A percentile compares a stretch with the other conserved stretches of the same genome.
These are phyloP conservation scores for Dactylonectria estremocensis DNA, from an alignment of 2,329 filamentous ascomycete genomes.

Conservation along the genomic window DNA sequence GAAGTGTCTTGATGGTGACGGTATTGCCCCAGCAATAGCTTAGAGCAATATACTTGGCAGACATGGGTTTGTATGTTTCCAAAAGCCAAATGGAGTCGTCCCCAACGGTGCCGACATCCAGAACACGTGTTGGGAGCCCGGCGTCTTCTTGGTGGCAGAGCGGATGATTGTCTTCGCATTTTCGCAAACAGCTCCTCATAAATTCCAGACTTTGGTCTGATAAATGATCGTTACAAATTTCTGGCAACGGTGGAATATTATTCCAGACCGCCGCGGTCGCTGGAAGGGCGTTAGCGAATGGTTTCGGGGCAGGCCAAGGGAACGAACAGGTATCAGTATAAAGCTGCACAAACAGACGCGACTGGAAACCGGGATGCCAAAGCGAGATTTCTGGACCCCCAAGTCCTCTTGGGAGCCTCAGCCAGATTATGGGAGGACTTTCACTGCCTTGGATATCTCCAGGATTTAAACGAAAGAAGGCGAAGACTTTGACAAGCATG, in stretches of 20 bases:
- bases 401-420: slow-evolving; percentile 28
- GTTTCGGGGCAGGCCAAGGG: no score
- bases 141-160: slow-evolving; percentile 16
- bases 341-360: no score
- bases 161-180: slow-evolving; percentile 17
- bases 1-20: slow-evolving; percentile 18
- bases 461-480: slow-evolving; percentile 12
- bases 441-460: not conserved
- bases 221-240: slow-evolving; percentile 35
- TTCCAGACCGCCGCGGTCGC: slow-evolving; percentile 25
- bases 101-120: slow-evolving; percentile 26
- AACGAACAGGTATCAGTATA: no score
- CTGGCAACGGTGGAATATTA: slow-evolving; percentile 27
- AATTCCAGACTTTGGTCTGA: slow-evolving; percentile 28
- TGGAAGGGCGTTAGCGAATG: no score
- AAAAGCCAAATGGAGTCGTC: slow-evolving; percentile 12
- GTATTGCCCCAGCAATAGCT: slow-evolving; percentile 42
- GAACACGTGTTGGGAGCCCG: slow-evolving; percentile 29
- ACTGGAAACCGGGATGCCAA: no score
- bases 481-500: slow-evolving; percentile 27
- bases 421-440: no score
- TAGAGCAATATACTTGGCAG: slow-evolving; percentile 32
- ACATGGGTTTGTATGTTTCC: not conserved
- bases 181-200: slow-evolving; percentile 29
- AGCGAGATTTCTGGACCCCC: slow-evolving; percentile 34